Base-by-base conservation (phyloP, 2,329 filamentous ascomycete genomes). In the Pyricularia pennisetigena region DNA sequence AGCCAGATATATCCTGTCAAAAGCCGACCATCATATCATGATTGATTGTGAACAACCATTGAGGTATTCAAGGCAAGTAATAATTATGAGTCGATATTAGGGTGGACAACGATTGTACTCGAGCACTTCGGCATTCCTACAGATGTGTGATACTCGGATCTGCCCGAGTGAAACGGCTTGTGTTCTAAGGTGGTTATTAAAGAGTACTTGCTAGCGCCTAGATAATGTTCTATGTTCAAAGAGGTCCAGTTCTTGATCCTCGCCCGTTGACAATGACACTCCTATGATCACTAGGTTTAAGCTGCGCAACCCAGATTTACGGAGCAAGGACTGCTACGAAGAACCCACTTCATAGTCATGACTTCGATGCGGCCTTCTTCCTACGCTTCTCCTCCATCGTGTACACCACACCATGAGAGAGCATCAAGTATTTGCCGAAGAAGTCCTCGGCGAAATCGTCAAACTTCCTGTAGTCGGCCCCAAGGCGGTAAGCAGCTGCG, bases 401-500 rank as follows among this genome's bases (percentile, higher is more conserved):
- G 70, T 79, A 83, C 4, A 76, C 70, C 6, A 81, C 74, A 0
- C 81, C 80, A 69, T 83, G 81, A 1, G 80, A 82, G 5, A 83
- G 70, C 2, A 81, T 69, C 3, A 83, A 71, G 70, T 82, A 83
- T 69, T 83, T 83, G 66, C 76, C 75, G 67, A 83, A 82, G 70
- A 83, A 80, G 62, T 82, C 77, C 69, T 82, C 78, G 0, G 80
- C 81, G 71, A 83, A 76, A 78, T 83, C 79, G 73, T 90, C 86
- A 16, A 90, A 81, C 69, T 84, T 85, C 1, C 81, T 79, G 72
- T 92, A 92, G 1, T 82, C 79, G 0, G 89, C 90, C 0, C 90
- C 90, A 0, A 92, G 79, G 64, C 86, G 84, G 68, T 90, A 90
- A 0, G 89, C 90, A 2, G 89, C 90, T 4, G 88, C 87, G 65